These are phyloP conservation scores for Parsonsia alboflavescens DNA, from an alignment of 257 asterid species.

Conservation along the genomic window DNA sequence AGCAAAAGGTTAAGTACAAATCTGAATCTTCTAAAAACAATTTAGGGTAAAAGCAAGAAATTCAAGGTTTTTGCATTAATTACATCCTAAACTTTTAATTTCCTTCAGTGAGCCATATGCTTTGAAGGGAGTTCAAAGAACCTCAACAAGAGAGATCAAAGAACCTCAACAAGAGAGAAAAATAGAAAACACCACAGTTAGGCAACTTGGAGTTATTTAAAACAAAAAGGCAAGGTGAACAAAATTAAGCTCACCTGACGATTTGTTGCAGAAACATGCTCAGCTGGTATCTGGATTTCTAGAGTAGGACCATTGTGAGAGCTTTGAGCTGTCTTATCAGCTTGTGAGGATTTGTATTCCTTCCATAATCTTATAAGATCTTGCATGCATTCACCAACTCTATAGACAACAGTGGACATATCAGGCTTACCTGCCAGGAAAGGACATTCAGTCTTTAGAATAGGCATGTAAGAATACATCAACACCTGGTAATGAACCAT, in stretches of 20 bases:
- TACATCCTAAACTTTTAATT: not conserved
- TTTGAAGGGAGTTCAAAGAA: not conserved
- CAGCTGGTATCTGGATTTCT: conserved; percentile 93
- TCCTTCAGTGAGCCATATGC: not conserved
- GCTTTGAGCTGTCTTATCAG: conserved; percentile 55
- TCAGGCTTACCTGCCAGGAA: conserved; percentile 61
- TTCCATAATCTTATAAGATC: conserved; percentile 75
- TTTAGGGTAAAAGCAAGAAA: not conserved
- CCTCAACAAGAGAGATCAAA: not conserved
- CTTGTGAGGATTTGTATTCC: conserved; percentile 55
- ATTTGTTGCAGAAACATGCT: conserved; percentile 86
- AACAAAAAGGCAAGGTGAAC: not conserved
- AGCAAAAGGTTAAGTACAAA: not conserved
- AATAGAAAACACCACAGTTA: not conserved
- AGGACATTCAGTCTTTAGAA: not conserved
- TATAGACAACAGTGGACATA: conserved; percentile 57
- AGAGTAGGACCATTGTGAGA: conserved; percentile 75
- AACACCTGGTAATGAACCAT: not conserved
- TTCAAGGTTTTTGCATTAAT: not conserved
- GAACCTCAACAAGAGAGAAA: not conserved
- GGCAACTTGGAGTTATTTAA: not conserved
- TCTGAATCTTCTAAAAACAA: not conserved
- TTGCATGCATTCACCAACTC: conserved; percentile 91
- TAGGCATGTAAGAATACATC: not conserved
- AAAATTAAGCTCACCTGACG: conserved; percentile 62